These are phyloP conservation scores for Reutealis trisperma DNA, from an alignment of 345 rosid species.

Conservation along the genomic window DNA sequence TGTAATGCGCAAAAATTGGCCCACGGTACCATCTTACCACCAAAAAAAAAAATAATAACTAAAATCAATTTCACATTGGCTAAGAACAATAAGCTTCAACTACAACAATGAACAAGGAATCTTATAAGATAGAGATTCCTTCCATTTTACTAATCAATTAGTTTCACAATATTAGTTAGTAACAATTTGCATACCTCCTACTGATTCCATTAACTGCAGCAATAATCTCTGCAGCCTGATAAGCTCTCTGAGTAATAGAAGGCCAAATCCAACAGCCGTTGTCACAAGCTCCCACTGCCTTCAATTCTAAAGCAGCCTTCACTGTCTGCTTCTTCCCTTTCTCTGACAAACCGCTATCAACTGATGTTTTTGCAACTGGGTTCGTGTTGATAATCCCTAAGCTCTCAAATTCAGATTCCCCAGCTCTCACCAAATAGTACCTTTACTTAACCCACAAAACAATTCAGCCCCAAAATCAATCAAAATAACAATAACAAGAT, in stretches of 20 bases:
- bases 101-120: background rate
- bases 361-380: conserved; percentile 82
- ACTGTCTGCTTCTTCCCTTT: conserved; percentile 80
- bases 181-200: conserved; percentile 49
- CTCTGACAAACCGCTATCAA: conserved; percentile 80
- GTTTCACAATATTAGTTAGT: background rate
- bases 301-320: conserved; percentile 66
- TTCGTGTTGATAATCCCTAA: conserved; percentile 86
- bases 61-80: background rate
- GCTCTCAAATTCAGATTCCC: conserved; percentile 82
- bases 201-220: conserved; percentile 71
- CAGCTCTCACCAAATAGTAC: conserved; percentile 88
- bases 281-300: conserved; percentile 78
- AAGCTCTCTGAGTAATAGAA: conserved; percentile 94
- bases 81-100: background rate
- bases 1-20: background rate
- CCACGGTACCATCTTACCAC: too few relatives aligned
- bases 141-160: background rate
- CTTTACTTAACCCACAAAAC: conserved; percentile 40
- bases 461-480: conserved; percentile 11
- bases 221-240: conserved; percentile 89
- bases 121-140: background rate
- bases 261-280: conserved; percentile 94
- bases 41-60: too few relatives aligned
- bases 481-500: background rate